These are phyloP conservation scores for Crithidia thermophila DNA, from an alignment of 208 protist species.

Conservation along the genomic window DNA sequence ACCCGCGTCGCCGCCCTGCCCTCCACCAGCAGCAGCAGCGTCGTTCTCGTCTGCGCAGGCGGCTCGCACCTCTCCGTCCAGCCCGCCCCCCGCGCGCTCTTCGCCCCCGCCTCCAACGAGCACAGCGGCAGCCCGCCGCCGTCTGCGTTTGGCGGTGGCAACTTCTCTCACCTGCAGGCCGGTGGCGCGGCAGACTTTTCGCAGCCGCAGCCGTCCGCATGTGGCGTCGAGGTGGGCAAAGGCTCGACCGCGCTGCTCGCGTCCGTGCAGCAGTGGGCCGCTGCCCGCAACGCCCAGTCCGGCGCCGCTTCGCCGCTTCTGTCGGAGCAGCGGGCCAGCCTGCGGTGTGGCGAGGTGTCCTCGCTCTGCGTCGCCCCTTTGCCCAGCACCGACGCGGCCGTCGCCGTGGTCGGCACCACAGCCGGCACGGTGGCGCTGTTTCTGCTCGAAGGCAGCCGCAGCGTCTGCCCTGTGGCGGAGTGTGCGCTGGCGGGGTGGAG, in stretches of 20 bases:
- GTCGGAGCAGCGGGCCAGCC: constrained; percentile 10
- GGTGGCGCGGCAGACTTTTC: neutral
- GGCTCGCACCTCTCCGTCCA: constrained; percentile 28
- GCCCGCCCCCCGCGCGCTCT: constrained; percentile 13
- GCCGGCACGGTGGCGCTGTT: constrained; percentile 51
- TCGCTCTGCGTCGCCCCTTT: constrained; percentile 41
- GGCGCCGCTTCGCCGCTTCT: neutral
- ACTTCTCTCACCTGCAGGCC: neutral
- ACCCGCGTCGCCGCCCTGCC: constrained; percentile 20
- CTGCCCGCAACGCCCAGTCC: neutral
- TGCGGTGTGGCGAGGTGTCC: constrained; percentile 36
- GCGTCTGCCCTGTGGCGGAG: constrained; percentile 45
- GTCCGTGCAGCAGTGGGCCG: constrained; percentile 9
- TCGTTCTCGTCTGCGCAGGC: constrained; percentile 20
- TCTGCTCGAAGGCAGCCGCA: constrained; percentile 37
- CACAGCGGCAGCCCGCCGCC: neutral
- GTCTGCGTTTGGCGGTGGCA: neutral
- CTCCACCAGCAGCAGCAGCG: neutral
- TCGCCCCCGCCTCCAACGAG: too few relatives aligned
- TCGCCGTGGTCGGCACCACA: constrained; percentile 67
- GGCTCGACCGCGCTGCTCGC: constrained; percentile 9
- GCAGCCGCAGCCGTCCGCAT: neutral
- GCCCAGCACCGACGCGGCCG: constrained; percentile 38
- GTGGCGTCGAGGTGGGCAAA: constrained; percentile 8
- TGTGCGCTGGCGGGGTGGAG: constrained; percentile 31